phyloP scores from a whole-genome alignment of 2,329 filamentous ascomycete species.

The Magnaporthales sp. region DNA sequence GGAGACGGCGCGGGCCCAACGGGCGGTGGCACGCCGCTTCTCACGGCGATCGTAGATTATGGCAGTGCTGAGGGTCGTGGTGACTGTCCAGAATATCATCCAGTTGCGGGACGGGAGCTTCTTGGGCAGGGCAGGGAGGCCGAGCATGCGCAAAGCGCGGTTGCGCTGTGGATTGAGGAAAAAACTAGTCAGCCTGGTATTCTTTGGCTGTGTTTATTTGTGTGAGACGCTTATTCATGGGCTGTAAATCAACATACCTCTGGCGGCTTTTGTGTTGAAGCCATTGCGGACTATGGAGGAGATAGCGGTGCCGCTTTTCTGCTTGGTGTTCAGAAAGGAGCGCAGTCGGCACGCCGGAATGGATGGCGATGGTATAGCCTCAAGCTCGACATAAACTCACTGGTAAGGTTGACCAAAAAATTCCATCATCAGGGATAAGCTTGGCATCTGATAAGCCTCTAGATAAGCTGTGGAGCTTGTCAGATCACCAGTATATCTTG shows the following conservation, averaged over 20 bases:
- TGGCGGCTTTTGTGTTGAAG: conserved; percentile 5
- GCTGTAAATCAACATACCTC: neutral
- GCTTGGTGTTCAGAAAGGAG: neutral
- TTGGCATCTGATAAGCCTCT: neutral
- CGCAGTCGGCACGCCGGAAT: neutral
- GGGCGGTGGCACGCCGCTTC: conserved; percentile 74
- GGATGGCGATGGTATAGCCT: neutral
- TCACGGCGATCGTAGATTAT: conserved; percentile 89
- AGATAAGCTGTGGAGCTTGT: neutral
- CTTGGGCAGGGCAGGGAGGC: conserved; percentile 73
- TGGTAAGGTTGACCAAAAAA: neutral
- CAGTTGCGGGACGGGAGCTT: conserved; percentile 93
- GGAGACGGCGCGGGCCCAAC: conserved; percentile 79
- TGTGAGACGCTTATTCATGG: neutral
- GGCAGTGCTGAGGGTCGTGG: conserved; percentile 67
- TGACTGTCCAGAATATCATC: conserved; percentile 86
- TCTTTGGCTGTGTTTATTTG: neutral
- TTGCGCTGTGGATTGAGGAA: conserved; percentile 39
- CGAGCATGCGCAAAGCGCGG: conserved; percentile 70
- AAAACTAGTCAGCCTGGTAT: neutral
- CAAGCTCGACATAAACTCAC: neutral
- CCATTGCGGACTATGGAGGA: neutral
- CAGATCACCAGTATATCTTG: neutral
- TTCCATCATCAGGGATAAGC: neutral
- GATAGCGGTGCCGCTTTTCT: neutral